These are phyloP conservation scores for Ascoidea tarda DNA, from an alignment of 805 yeast species.

Conservation along the genomic window DNA sequence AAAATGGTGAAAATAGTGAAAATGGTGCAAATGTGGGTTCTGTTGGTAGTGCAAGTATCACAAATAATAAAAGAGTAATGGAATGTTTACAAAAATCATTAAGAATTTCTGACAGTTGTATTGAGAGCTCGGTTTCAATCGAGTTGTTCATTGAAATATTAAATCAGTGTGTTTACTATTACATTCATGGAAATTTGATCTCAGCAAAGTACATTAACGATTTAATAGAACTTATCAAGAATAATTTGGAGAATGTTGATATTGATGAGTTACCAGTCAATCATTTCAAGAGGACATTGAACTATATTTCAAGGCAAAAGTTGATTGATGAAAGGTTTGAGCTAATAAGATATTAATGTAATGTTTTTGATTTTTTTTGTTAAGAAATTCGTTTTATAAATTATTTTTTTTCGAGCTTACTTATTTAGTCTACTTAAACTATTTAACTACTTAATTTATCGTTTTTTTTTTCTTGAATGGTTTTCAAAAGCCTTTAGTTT, in stretches of 20 bases:
- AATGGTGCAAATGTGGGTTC: constrained; percentile 1
- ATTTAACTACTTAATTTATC: too few species aligned
- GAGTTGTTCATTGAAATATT: constrained; percentile 84
- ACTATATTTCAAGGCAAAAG: constrained; percentile 55
- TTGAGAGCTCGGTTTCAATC: constrained; percentile 61
- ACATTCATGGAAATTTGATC: constrained; percentile 67
- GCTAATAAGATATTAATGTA: constrained; percentile 21
- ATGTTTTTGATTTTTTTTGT: too few species aligned
- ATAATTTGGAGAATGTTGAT: constrained; percentile 37
- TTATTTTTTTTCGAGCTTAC: too few species aligned
- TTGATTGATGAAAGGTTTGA: constrained; percentile 57
- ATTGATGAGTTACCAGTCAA: constrained; percentile 25
- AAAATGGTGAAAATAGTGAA: not conserved
- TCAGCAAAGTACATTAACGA: constrained; percentile 73
- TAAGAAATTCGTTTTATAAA: too few species aligned
- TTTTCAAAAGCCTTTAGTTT: too few species aligned
- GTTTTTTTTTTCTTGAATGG: too few species aligned
- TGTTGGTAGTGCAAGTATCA: not conserved
- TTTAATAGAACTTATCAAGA: constrained; percentile 65
- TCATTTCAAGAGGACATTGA: constrained; percentile 61
- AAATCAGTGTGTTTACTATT: constrained; percentile 74
- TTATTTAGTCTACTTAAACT: too few species aligned
- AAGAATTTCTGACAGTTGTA: constrained; percentile 86
- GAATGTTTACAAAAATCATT: constrained; percentile 85
- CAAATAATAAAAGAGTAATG: constrained; percentile 54